Evolutionary conservation across 768 basidiomycete genomes (phyloP), one percentile per base, ranked within the genome.

Genomic region (Tulasnella sp.): DNA sequence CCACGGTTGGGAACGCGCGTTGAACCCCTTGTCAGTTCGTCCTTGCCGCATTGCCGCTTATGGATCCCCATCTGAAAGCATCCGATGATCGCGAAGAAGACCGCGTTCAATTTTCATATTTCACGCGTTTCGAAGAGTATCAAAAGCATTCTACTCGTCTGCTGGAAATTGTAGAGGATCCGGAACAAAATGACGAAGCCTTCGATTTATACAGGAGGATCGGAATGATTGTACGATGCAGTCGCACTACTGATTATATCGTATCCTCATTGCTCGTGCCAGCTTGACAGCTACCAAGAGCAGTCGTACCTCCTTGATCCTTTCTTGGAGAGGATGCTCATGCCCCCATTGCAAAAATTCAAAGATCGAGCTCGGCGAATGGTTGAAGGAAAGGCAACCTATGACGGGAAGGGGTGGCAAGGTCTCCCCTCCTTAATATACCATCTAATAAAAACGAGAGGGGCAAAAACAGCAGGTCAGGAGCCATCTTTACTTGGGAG

Each of bases 231-330:
- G 61, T 67, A 67, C 32, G 61, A 35, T 15, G 26, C 61, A 16
- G 32, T 35, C 61, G 5, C 11, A 7, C 29, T 15, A 4, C 26
- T 32, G 11, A 26, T 26, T 26, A 29, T 16, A 26, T 29, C 3
- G 29, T 67, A 67, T 29, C 11, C 61, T 67, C 61, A 67, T 11
- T 35, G 32, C 32, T 67, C 26, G 32, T 35, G 26, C 29, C 75
- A 98, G 97, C 88, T 98, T 39, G 89, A 90, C 82, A 89, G 91
- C 82, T 98, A 97, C 82, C 96, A 97, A 83, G 96, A 99, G 79
- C 94, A 97, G 81, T 88, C 96, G 2, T 94, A 95, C 83, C 88
- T 99, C 3, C 87, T 99, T 16, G 98, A 99, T 83, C 96, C 97
- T 48, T 91, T 88, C 81, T 87, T 99, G 26, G 93, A 96, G 82